Conservation (phyloP, 257 asterid genomes). For the Plectranthus barbatus region DNA sequence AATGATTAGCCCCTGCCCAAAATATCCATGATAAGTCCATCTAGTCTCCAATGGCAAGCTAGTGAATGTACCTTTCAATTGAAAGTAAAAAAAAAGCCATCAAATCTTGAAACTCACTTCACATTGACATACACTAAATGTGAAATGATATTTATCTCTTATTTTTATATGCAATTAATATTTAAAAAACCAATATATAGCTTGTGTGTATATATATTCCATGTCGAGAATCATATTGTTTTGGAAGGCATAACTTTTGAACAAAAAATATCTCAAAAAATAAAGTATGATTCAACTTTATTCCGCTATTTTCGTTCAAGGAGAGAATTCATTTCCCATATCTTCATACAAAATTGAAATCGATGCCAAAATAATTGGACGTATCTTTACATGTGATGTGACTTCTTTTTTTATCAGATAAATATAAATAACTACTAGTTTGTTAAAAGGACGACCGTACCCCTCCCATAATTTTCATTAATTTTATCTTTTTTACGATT, state of each 20-base stretch:
- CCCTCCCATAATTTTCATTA: not conserved
- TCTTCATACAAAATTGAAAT: not conserved
- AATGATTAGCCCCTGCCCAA: not conserved
- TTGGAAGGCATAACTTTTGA: not conserved
- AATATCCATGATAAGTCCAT: not conserved
- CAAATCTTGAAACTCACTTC: not conserved
- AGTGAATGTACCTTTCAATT: constrained; percentile 10
- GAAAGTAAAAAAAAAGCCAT: not conserved
- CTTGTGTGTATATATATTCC: not conserved
- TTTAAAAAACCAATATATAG: too few relatives aligned
- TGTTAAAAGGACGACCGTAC: not conserved
- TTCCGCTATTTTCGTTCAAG: not conserved
- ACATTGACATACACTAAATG: too few relatives aligned
- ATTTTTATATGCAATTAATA: too few relatives aligned
- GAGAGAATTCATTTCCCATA: constrained; percentile 3
- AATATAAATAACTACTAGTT: not conserved
- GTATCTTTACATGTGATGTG: not conserved
- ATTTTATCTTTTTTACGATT: too few relatives aligned
- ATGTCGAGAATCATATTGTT: not conserved
- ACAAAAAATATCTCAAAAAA: not conserved
- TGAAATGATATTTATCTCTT: too few relatives aligned
- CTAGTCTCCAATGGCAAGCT: not conserved
- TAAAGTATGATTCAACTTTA: not conserved
- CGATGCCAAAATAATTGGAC: constrained; percentile 16
- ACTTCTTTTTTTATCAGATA: not conserved